Evolutionary conservation across 495 filamentous ascomycete species (phyloP).

Genomic region (Cryomyces minteri): DNA sequence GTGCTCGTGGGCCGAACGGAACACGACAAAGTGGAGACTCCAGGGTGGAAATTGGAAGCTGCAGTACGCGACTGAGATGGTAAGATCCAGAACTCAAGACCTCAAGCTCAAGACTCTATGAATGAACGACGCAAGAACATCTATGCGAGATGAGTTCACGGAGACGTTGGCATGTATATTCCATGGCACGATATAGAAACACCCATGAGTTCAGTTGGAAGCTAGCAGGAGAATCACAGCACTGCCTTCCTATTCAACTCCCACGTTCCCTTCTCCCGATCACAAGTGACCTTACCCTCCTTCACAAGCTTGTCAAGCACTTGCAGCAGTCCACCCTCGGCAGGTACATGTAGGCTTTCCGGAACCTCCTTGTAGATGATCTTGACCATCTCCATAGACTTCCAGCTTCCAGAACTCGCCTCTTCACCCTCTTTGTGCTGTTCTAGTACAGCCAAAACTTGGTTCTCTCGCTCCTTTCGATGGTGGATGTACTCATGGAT

Average conservation of each 20-base stretch:
- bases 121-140: too few species aligned
- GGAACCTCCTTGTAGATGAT: slow-evolving; percentile 66
- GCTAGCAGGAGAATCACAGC: slow-evolving; percentile 1
- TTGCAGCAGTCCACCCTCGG: slow-evolving; percentile 20
- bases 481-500: slow-evolving; percentile 72
- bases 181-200: too few species aligned
- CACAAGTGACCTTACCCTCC: slow-evolving; percentile 17
- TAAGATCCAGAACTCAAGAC: too few species aligned
- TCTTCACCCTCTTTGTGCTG: slow-evolving; percentile 18
- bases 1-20: too few species aligned
- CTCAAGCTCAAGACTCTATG: too few species aligned
- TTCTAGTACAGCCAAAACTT: slow-evolving; percentile 53
- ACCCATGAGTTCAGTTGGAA: not conserved
- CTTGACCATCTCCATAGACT: slow-evolving; percentile 65
- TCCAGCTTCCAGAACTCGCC: slow-evolving; percentile 29
- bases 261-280: slow-evolving; percentile 13
- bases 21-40: too few species aligned
- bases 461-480: slow-evolving; percentile 57
- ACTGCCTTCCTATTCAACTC: slow-evolving; percentile 8
- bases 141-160: too few species aligned
- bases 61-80: too few species aligned
- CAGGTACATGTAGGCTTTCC: slow-evolving; percentile 50
- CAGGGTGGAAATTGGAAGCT: too few species aligned
- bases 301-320: slow-evolving; percentile 19
- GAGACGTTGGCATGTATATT: too few species aligned